Conservation (phyloP, 345 rosid genomes). For the Punica granatum region DNA sequence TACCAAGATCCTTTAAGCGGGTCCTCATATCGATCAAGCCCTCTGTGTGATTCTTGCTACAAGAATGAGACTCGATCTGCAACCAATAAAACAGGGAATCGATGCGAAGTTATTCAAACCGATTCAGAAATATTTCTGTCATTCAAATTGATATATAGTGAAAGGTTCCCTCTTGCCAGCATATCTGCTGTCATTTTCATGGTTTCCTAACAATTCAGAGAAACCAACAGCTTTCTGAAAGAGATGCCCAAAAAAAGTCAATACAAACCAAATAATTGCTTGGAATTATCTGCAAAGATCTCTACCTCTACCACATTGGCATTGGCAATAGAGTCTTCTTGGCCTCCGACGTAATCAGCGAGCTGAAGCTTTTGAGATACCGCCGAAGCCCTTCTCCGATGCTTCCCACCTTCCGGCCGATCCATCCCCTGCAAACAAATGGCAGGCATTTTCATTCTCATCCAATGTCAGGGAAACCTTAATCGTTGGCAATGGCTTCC, state of each 20-base stretch:
- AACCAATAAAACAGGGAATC: constrained; percentile 2
- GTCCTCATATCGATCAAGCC: constrained; percentile 18
- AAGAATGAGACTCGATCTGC: constrained; percentile 46
- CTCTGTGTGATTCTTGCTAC: constrained; percentile 24
- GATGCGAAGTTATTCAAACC: neutral
- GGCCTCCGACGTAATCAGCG: constrained; percentile 28
- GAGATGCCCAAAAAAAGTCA: neutral
- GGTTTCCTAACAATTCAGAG: neutral
- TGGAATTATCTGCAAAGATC: neutral
- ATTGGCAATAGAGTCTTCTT: constrained; percentile 26
- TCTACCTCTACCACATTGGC: constrained; percentile 40
- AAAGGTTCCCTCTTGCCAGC: neutral
- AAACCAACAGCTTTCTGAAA: neutral
- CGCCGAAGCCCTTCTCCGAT: constrained; percentile 31
- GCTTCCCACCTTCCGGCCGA: constrained; percentile 23
- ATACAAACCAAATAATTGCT: neutral
- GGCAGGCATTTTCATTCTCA: too few relatives aligned
- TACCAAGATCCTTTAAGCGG: constrained; percentile 52
- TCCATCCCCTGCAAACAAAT: constrained; percentile 33
- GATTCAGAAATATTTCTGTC: neutral
- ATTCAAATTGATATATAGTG: neutral
- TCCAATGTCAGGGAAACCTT: too few relatives aligned
- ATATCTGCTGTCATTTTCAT: constrained; percentile 7
- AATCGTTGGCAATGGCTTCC: too few relatives aligned
- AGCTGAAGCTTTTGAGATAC: constrained; percentile 29